Base-by-base conservation (phyloP, 805 yeast genomes). In the Candida adriatica region DNA sequence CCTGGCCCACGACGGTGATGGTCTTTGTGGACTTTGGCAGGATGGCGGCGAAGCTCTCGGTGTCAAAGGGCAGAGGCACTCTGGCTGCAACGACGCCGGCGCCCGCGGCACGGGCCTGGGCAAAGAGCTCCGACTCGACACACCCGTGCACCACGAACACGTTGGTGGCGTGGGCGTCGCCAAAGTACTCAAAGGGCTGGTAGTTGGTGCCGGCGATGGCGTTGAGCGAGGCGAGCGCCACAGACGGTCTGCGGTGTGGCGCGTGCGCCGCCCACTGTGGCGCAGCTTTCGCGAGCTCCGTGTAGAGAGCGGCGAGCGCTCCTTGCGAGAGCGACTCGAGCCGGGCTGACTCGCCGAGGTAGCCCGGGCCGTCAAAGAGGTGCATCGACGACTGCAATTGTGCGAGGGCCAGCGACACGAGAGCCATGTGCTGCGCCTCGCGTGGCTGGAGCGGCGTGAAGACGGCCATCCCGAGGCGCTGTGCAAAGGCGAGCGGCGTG, bases 131-230 rank as follows among this genome's bases (percentile, higher is more conserved):
- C 13, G 80, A 61, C 53, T 81, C 87, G 26, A 69, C 58, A 24
- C 92, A 66, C 16, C 95, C 94, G 43, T 81, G 76, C n/a, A 78
- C 66, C 20, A 87, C 90, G 54, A 83, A 78, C n/a, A 88, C 83
- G 16, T 80, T 73, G 27, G 72, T 73, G 7, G 95, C 79, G 34
- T 64, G 56, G 8, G 55, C 53, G 33, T 64, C 63, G 32, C 96
- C 96, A 37, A 54, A 59, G 58, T 79, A 85, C 56, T 83, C 85
- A 49, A 83, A 81, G 17, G 79, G 74, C 29, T 66, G 56, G 51
- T 73, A 73, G 13, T 56, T 39, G 11, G 80, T 64, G 21, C 77
- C 79, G 13, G 75, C 58, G n/a, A 66, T 54, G 13, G 59, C 42
- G 59, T 79, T 80, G 49, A 80, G 59, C 26, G 63, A 56, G 6